Conservation (phyloP, 169 alveolate genomes). For the Plasmodium inui region DNA sequence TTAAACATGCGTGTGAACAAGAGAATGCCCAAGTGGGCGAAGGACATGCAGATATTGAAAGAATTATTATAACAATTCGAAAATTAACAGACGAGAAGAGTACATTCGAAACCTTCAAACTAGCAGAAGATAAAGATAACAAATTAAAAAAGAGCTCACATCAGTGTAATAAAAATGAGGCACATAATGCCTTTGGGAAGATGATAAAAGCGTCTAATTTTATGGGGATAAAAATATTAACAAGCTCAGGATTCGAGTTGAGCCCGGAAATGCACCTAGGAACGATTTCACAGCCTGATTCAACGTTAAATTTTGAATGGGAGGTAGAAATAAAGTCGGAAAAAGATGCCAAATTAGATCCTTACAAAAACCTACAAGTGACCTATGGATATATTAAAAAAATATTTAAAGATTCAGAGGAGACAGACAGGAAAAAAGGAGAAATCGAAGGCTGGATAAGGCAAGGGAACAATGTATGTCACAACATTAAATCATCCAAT, state of each 20-base stretch:
- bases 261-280: slow-evolving; percentile 5
- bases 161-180: slow-evolving; percentile 2
- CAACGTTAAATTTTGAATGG: slow-evolving; percentile 11
- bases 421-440: slow-evolving; percentile 1
- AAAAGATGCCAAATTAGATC: neutral
- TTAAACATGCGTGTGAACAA: neutral
- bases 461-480: slow-evolving; percentile 8
- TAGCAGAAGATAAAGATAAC: slow-evolving; percentile 3
- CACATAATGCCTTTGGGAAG: slow-evolving; percentile 22
- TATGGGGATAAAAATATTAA: slow-evolving; percentile 33
- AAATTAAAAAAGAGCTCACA: neutral
- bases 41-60: neutral
- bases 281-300: neutral
- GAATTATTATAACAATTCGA: neutral
- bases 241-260: slow-evolving; percentile 6
- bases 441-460: slow-evolving; percentile 5
- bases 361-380: neutral
- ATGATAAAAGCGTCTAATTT: slow-evolving; percentile 22
- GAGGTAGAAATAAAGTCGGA: neutral
- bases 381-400: neutral
- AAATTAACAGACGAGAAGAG: neutral
- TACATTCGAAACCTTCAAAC: neutral
- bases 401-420: slow-evolving; percentile 19
- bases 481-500: neutral
- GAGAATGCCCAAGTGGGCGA: neutral